phyloP scores from a whole-genome alignment of 225 moss, liverwort and hornwort species.

The Straminergon stramineum region DNA sequence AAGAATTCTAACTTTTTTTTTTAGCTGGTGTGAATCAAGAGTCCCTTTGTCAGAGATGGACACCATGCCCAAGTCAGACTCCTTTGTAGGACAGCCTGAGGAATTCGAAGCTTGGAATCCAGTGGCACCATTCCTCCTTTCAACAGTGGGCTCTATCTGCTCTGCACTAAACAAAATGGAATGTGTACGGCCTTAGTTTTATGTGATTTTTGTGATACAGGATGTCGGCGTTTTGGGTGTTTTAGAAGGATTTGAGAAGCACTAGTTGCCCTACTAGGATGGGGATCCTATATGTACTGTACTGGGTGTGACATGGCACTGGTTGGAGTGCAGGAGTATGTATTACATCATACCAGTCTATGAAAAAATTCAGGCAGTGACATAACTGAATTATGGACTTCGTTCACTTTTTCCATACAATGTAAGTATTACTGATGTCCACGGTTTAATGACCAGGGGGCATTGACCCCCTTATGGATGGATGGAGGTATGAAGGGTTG shows the following conservation, averaged over 20 bases:
- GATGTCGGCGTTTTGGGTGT: too few relatives aligned
- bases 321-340: not conserved
- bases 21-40: not conserved
- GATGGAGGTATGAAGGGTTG: too few relatives aligned
- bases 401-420: too few relatives aligned
- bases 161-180: not conserved
- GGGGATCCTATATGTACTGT: not conserved
- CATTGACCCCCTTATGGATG: too few relatives aligned
- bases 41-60: too few relatives aligned
- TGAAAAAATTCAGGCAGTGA: not conserved
- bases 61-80: not conserved
- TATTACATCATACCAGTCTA: not conserved
- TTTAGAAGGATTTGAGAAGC: not conserved
- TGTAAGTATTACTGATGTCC: too few relatives aligned
- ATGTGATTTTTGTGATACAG: not conserved
- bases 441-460: too few relatives aligned
- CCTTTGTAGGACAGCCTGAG: not conserved
- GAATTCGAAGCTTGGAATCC: not conserved
- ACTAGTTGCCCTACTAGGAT: not conserved
- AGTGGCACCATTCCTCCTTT: not conserved
- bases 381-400: too few relatives aligned
- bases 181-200: not conserved
- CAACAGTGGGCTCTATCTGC: too few relatives aligned
- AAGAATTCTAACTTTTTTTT: not conserved
- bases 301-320: not conserved